A percentile compares a stretch with the other conserved stretches of the same genome.
phyloP scores from a whole-genome alignment of 768 basidiomycete species.

The Butyriboletus loyo region DNA sequence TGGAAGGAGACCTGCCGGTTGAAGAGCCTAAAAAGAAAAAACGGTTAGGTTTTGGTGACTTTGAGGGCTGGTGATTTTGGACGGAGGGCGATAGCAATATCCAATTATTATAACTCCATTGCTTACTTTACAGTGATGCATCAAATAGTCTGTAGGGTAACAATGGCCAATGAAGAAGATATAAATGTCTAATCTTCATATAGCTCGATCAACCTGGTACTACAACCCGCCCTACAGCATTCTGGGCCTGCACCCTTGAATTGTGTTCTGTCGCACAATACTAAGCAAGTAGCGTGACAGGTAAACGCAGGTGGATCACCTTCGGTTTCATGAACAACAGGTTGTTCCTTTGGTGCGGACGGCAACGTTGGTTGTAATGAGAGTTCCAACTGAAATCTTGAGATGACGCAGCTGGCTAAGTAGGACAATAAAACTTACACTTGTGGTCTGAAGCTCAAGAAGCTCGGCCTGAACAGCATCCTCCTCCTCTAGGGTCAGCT shows the following conservation, averaged over 20 bases:
- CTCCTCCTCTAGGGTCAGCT: constrained; percentile 85
- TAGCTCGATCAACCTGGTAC: constrained; percentile 21
- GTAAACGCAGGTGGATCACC: constrained; percentile 24
- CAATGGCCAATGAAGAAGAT: background rate
- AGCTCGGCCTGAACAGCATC: constrained; percentile 90
- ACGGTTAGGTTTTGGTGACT: constrained; percentile 87
- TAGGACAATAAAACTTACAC: constrained; percentile 40
- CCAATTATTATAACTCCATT: background rate
- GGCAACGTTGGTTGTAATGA: constrained; percentile 45
- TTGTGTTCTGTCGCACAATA: constrained; percentile 1
- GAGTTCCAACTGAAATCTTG: constrained; percentile 28
- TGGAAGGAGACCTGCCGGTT: constrained; percentile 15
- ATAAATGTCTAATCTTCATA: background rate
- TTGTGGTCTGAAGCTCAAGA: constrained; percentile 58
- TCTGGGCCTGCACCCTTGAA: background rate
- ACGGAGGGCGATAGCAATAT: background rate
- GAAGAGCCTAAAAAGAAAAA: constrained; percentile 76
- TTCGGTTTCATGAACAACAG: constrained; percentile 29
- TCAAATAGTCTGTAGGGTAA: constrained; percentile 8
- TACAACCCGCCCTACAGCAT: constrained; percentile 12
- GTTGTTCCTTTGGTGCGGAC: constrained; percentile 48
- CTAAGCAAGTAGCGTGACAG: constrained; percentile 2
- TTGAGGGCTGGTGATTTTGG: constrained; percentile 67
- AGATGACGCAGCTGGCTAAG: background rate
- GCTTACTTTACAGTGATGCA: constrained; percentile 11